Conservation (phyloP, 352 stramenopile genomes). For the Salisapilia sapeloensis region DNA sequence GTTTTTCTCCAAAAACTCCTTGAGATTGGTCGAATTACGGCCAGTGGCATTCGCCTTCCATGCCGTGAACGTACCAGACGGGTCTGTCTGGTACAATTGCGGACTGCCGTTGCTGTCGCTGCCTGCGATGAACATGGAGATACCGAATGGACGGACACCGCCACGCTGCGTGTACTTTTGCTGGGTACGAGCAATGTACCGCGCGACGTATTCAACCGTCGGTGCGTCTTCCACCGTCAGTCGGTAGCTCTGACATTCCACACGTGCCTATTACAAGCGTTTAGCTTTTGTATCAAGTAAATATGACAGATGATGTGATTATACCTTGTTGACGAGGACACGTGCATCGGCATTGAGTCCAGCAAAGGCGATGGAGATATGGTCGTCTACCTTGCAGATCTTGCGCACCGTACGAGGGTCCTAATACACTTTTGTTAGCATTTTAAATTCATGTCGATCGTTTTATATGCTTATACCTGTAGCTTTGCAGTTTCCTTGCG, state of each 20-base stretch:
- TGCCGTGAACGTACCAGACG: constrained; percentile 92
- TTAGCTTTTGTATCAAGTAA: background rate
- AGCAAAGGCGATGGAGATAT: constrained; percentile 96
- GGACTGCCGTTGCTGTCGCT: constrained; percentile 84
- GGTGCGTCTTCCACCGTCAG: constrained; percentile 91
- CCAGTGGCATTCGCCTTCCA: constrained; percentile 98
- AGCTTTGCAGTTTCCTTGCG: constrained; percentile 83
- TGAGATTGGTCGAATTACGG: constrained; percentile 94
- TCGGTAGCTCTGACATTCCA: constrained; percentile 98
- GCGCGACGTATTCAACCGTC: constrained; percentile 94
- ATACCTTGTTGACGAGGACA: constrained; percentile 93
- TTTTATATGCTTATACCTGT: constrained; percentile 22
- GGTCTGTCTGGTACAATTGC: constrained; percentile 97
- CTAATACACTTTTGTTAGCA: constrained; percentile 4
- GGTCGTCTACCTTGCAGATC: constrained; percentile 97
- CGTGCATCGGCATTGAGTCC: constrained; percentile 96
- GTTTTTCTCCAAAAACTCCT: constrained; percentile 99
- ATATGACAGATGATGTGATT: constrained; percentile 4
- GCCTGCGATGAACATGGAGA: constrained; percentile 94
- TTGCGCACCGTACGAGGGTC: constrained; percentile 97
- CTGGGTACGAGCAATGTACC: constrained; percentile 94
- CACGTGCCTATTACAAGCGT: constrained; percentile 28
- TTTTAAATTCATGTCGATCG: background rate
- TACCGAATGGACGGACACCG: constrained; percentile 96
- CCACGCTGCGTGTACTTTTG: constrained; percentile 97